Percentiles rank a stretch among this genome's conserved stretches.
These are phyloP conservation scores for Begonia loranthoides DNA, from an alignment of 306 rosid genomes.

Conservation along the genomic window DNA sequence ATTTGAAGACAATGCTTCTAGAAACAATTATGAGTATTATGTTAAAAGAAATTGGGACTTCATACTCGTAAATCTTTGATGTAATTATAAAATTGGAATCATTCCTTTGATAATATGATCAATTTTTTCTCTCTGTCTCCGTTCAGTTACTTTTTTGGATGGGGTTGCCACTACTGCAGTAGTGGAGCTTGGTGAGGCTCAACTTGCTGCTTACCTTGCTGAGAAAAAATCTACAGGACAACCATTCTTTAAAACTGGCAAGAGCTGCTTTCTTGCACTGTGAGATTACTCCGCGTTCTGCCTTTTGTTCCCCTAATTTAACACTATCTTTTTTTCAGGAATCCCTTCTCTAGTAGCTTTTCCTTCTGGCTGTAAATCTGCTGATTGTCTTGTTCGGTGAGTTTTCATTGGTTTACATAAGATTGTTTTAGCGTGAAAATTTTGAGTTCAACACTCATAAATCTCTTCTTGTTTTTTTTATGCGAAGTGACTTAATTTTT, in stretches of 20 bases:
- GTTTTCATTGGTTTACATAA: conserved; percentile 8
- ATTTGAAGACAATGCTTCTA: no score
- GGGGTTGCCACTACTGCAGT: conserved; percentile 46
- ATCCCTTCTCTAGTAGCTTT: conserved; percentile 68
- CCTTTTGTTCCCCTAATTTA: no score
- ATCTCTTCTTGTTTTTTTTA: no score
- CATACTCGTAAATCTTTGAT: no score
- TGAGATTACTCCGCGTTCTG: neutral
- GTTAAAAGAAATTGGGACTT: no score
- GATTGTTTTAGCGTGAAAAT: no score
- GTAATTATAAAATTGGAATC: neutral
- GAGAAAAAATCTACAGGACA: conserved; percentile 68
- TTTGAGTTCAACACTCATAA: no score
- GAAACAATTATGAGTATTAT: no score
- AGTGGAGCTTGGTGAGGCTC: conserved; percentile 69
- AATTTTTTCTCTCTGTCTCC: conserved; percentile 9
- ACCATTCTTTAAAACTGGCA: conserved; percentile 67
- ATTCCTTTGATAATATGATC: neutral
- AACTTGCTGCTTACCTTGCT: conserved; percentile 53
- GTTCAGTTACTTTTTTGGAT: conserved; percentile 55
- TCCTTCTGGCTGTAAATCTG: conserved; percentile 45
- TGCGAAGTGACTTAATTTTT: no score
- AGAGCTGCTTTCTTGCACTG: conserved; percentile 12
- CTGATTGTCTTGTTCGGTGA: conserved; percentile 65
- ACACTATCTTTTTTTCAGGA: conserved; percentile 26